phyloP scores from a whole-genome alignment of 345 rosid species.

The Trapa incisa region DNA sequence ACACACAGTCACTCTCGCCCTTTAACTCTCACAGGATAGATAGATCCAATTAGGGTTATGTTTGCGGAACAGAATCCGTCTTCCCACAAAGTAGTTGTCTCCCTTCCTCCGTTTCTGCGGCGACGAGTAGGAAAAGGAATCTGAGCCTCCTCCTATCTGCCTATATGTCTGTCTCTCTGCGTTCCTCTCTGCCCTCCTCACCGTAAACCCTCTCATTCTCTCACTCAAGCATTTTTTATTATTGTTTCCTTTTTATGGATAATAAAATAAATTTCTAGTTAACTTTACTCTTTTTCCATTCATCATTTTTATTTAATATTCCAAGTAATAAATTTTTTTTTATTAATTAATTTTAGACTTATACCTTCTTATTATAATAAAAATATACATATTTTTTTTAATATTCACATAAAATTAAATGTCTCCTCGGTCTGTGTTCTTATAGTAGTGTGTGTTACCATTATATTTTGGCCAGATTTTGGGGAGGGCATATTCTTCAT shows the following conservation, averaged over 20 bases:
- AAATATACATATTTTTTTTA: no score
- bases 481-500: slow-evolving; percentile 20
- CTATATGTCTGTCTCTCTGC: neutral
- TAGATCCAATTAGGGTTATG: slow-evolving; percentile 6
- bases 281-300: no score
- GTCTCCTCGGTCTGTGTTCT: neutral
- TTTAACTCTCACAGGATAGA: neutral
- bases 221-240: neutral
- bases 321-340: no score
- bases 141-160: neutral
- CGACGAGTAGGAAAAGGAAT: neutral
- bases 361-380: no score
- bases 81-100: neutral
- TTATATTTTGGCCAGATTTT: slow-evolving; percentile 3
- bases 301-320: no score
- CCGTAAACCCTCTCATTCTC: neutral
- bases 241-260: neutral
- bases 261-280: no score
- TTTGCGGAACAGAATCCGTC: neutral
- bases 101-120: slow-evolving; percentile 8
- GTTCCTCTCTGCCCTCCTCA: slow-evolving; percentile 9
- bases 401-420: neutral
- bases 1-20: neutral
- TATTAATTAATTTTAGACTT: no score
- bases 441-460: neutral